phyloP scores from a whole-genome alignment of 2,329 filamentous ascomycete species.

The Monosporascus sp. region DNA sequence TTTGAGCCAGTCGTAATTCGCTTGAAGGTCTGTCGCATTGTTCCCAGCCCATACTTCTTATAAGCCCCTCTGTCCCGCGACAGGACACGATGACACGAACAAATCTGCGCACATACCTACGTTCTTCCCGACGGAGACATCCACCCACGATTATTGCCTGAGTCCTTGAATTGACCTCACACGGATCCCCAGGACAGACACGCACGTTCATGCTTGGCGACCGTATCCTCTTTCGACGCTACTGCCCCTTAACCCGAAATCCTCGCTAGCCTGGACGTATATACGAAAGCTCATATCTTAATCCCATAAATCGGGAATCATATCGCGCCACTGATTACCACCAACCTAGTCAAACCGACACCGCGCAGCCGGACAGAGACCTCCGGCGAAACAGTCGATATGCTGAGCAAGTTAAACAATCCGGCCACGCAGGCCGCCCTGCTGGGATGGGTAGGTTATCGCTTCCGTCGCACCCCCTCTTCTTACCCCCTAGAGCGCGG shows the following conservation, averaged over 20 bases:
- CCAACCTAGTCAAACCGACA: background rate
- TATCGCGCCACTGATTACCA: background rate
- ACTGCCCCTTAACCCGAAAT: too few species aligned
- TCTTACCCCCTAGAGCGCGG: slow-evolving; percentile 26
- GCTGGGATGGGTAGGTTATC: slow-evolving; percentile 45
- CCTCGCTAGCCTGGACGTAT: too few species aligned
- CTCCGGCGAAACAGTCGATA: background rate
- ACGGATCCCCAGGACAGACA: too few species aligned
- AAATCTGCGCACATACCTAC: background rate
- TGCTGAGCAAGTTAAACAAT: slow-evolving; percentile 34
- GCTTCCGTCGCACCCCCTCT: slow-evolving; percentile 7
- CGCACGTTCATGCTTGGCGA: too few species aligned
- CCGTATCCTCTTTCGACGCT: too few species aligned
- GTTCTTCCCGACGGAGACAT: background rate
- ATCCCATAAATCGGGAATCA: background rate
- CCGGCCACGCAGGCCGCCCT: slow-evolving; percentile 47
- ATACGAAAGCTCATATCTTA: too few species aligned
- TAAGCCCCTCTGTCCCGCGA: too few species aligned
- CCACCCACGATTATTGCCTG: background rate
- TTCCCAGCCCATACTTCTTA: too few species aligned
- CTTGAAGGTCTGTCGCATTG: too few species aligned
- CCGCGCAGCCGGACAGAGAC: background rate
- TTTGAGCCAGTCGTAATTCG: too few species aligned
- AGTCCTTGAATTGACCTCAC: too few species aligned
- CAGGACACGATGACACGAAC: too few species aligned